Evolutionary conservation across 805 yeast species (phyloP).

Genomic region (Brettanomyces naardenensis): DNA sequence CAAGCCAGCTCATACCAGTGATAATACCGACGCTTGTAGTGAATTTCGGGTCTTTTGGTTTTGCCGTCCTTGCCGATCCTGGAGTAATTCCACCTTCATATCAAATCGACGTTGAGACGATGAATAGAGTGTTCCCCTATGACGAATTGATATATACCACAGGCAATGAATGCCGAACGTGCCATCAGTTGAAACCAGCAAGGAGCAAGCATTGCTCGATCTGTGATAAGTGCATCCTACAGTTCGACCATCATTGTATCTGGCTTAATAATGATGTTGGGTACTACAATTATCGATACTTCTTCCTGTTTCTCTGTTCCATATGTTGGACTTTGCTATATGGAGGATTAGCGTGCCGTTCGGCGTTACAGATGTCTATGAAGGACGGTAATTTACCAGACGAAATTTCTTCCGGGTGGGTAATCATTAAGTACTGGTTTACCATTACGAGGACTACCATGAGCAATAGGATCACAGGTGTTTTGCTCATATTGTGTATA

Average conservation of each 20-base stretch:
- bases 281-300: conserved; percentile 41
- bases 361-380: conserved; percentile 14
- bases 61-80: conserved; percentile 35
- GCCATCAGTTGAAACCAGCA: conserved; percentile 64
- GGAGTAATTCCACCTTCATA: conserved; percentile 24
- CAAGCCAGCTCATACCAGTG: conserved; percentile 10
- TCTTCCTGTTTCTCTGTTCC: conserved; percentile 32
- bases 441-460: conserved; percentile 23
- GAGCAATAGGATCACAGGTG: conserved; percentile 33
- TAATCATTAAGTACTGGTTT: conserved; percentile 15
- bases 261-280: conserved; percentile 53
- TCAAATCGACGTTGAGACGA: conserved; percentile 7
- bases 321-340: conserved; percentile 29
- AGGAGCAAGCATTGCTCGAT: conserved; percentile 68
- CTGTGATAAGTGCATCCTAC: conserved; percentile 56
- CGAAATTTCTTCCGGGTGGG: conserved; percentile 11
- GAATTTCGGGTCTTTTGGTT: conserved; percentile 28
- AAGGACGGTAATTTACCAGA: conserved; percentile 8
- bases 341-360: conserved; percentile 32
- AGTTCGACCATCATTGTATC: conserved; percentile 59
- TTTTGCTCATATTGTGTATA: conserved; percentile 31
- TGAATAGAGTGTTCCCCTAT: conserved; percentile 21
- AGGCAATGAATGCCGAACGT: conserved; percentile 34
- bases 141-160: conserved; percentile 37
- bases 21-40: conserved; percentile 26